Evolutionary conservation across 176 grass and related monocot genomes (phyloP).

Genomic region (Musa itinerans): DNA sequence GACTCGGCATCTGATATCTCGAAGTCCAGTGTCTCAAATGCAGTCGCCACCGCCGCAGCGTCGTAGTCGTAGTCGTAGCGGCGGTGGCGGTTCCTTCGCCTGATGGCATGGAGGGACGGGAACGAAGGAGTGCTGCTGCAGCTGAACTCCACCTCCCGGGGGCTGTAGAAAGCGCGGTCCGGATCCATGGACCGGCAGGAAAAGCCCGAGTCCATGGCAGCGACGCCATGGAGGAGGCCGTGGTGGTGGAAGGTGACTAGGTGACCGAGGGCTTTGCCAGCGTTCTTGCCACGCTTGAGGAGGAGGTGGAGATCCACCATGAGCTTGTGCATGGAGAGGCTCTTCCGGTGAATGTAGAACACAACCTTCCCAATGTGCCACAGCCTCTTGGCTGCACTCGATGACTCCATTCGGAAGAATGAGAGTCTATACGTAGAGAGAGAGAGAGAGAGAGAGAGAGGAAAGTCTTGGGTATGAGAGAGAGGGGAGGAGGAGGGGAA

Average conservation of each 20-base stretch:
- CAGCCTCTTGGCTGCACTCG: conserved; percentile 36
- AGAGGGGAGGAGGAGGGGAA: neutral
- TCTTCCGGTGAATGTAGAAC: conserved; percentile 64
- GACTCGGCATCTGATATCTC: neutral
- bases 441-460: neutral
- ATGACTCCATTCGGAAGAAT: conserved; percentile 19
- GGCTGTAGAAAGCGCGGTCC: conserved; percentile 23
- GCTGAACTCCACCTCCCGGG: conserved; percentile 77
- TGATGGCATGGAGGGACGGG: conserved; percentile 36
- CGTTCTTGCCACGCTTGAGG: conserved; percentile 61
- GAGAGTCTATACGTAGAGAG: neutral
- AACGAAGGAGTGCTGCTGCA: conserved; percentile 71
- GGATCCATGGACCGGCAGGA: conserved; percentile 34
- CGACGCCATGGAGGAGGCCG: neutral
- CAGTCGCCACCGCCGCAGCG: conserved; percentile 51
- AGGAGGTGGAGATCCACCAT: conserved; percentile 59
- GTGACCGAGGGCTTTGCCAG: conserved; percentile 51
- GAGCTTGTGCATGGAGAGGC: conserved; percentile 69
- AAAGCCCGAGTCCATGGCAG: conserved; percentile 1
- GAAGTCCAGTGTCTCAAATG: conserved; percentile 53
- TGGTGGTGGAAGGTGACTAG: conserved; percentile 33
- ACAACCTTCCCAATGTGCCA: conserved; percentile 55
- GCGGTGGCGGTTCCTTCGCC: conserved; percentile 13
- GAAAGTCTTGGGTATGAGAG: neutral
- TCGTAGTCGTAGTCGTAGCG: conserved; percentile 57